A percentile compares a stretch with the other conserved stretches of the same genome.
These are phyloP conservation scores for Corylus americana DNA, from an alignment of 306 rosid species.

Conservation along the genomic window DNA sequence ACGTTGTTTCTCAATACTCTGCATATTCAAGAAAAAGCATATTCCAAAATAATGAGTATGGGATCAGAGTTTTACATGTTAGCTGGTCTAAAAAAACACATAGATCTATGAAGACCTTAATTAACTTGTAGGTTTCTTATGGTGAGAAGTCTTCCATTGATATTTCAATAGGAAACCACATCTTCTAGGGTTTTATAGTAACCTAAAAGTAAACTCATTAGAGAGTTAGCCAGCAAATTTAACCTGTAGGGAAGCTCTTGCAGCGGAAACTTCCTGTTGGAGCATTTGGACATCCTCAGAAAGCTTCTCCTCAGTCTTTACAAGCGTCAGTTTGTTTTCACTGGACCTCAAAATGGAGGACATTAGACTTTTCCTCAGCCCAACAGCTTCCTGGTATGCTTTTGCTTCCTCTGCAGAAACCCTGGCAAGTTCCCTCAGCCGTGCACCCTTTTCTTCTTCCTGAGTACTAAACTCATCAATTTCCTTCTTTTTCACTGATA, in stretches of 20 bases:
- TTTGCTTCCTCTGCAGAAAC: slow-evolving; percentile 67
- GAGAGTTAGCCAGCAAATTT: slow-evolving; percentile 26
- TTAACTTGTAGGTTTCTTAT: neutral
- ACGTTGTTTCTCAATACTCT: neutral
- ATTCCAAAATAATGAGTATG: neutral
- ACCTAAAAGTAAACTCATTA: neutral
- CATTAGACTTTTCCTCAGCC: slow-evolving; percentile 65
- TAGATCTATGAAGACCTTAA: neutral
- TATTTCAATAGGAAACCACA: neutral
- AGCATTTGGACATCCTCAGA: slow-evolving; percentile 59
- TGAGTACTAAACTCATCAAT: slow-evolving; percentile 47
- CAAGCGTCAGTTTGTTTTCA: slow-evolving; percentile 63
- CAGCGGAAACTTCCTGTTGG: slow-evolving; percentile 58
- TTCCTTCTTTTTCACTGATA: slow-evolving; percentile 52
- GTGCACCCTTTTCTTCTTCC: slow-evolving; percentile 57
- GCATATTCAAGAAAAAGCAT: neutral
- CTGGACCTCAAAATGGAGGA: slow-evolving; percentile 56
- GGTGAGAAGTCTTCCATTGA: neutral
- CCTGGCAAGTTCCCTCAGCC: slow-evolving; percentile 50
- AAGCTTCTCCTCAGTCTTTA: slow-evolving; percentile 68
- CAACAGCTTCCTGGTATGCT: slow-evolving; percentile 45
- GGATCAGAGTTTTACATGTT: neutral
- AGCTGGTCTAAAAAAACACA: neutral
- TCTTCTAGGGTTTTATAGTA: neutral
- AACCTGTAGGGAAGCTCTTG: slow-evolving; percentile 79